A percentile compares a stretch with the other conserved stretches of the same genome.
These are phyloP conservation scores for Aspergillus hortae DNA, from an alignment of 2,329 filamentous ascomycete genomes.

Conservation along the genomic window DNA sequence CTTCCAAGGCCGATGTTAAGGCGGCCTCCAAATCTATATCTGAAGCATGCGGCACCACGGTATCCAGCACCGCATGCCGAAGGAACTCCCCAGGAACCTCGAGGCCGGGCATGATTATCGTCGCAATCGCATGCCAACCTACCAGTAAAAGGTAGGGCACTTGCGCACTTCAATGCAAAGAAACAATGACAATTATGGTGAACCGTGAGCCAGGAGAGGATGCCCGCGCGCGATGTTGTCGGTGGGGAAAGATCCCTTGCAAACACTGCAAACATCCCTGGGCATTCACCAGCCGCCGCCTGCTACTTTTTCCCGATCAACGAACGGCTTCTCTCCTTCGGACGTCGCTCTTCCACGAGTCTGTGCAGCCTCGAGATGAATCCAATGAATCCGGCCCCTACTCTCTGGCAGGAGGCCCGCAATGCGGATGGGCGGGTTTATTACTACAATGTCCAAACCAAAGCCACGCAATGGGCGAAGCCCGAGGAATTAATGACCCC, in stretches of 20 bases:
- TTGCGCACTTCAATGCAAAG: neutral
- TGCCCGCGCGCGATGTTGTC: slow-evolving; percentile 11
- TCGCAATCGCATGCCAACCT: slow-evolving; percentile 22
- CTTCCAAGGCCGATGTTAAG: slow-evolving; percentile 44
- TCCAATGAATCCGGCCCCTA: slow-evolving; percentile 57
- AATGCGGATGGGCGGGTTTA: slow-evolving; percentile 80
- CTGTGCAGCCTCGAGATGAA: slow-evolving; percentile 22
- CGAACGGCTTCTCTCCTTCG: slow-evolving; percentile 5
- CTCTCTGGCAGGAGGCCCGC: slow-evolving; percentile 75
- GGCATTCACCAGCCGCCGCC: slow-evolving; percentile 18
- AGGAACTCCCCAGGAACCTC: slow-evolving; percentile 40
- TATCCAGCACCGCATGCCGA: slow-evolving; percentile 41
- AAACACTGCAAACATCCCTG: slow-evolving; percentile 27
- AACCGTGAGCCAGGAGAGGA: neutral
- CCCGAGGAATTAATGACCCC: slow-evolving; percentile 83
- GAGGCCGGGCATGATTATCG: slow-evolving; percentile 31
- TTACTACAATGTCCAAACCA: slow-evolving; percentile 84
- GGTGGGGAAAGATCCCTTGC: slow-evolving; percentile 14
- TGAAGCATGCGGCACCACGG: slow-evolving; percentile 42
- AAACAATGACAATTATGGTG: neutral
- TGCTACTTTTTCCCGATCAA: slow-evolving; percentile 22
- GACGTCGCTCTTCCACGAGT: slow-evolving; percentile 2
- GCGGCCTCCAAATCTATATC: slow-evolving; percentile 37
- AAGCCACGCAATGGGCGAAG: slow-evolving; percentile 90
- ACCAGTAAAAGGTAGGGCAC: neutral